Conservation (phyloP, 73 alveolate genomes). For the Paramecium octaurelia region DNA sequence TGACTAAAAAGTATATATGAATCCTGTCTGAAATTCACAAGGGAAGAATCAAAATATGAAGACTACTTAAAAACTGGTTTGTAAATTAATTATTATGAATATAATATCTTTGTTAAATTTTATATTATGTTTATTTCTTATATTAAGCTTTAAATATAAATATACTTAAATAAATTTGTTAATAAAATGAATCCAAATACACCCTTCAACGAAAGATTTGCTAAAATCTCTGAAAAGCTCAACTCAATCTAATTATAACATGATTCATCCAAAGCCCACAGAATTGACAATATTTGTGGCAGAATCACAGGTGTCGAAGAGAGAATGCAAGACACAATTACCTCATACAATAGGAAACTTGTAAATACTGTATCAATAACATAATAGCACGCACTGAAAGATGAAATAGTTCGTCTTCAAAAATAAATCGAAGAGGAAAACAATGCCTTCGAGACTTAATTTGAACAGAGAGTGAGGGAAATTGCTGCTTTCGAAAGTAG, state of each 20-base stretch:
- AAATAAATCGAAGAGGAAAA: conserved; percentile 56
- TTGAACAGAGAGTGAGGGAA: conserved; percentile 58
- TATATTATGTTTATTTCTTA: background rate
- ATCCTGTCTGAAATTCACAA: background rate
- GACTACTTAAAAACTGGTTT: background rate
- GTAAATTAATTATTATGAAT: background rate
- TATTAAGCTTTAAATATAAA: background rate
- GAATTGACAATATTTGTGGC: conserved; percentile 46
- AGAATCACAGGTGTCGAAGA: conserved; percentile 51
- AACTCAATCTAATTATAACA: conserved; percentile 46
- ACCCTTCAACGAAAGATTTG: conserved; percentile 62
- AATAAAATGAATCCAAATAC: conserved; percentile 44
- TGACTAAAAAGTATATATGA: background rate
- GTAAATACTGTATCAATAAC: background rate
- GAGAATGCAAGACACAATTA: conserved; percentile 47
- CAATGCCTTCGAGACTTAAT: conserved; percentile 42
- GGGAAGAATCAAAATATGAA: background rate
- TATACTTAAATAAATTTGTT: background rate
- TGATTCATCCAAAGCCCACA: conserved; percentile 56
- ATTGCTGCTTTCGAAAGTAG: conserved; percentile 60
- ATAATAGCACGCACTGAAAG: conserved; percentile 42
- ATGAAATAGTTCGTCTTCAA: conserved; percentile 53
- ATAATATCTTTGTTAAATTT: background rate
- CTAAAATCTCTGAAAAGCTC: conserved; percentile 52
- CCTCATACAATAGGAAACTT: conserved; percentile 16